Conservation (phyloP, 176 grass and related monocot species). For the Cenchrus americanus region DNA sequence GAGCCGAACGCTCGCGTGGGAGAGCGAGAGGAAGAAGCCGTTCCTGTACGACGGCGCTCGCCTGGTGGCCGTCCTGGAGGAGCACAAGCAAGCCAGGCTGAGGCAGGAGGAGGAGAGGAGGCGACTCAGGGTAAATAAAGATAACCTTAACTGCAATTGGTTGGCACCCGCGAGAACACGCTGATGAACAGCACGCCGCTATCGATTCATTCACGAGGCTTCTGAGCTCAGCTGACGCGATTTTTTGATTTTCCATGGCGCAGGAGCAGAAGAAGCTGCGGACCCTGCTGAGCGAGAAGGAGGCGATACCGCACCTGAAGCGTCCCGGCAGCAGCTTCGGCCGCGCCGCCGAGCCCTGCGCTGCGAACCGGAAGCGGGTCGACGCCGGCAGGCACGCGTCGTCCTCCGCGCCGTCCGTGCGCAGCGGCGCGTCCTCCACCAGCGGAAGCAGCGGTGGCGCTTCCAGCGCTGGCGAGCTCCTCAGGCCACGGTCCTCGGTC, state of each 20-base stretch:
- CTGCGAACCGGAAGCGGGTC: constrained; percentile 49
- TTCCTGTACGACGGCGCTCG: constrained; percentile 69
- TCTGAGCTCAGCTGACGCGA: not conserved
- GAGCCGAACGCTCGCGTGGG: constrained; percentile 57
- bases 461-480: not conserved
- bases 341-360: constrained; percentile 41
- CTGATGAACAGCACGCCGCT: not conserved
- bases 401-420: constrained; percentile 39
- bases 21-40: constrained; percentile 60
- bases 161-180: not conserved
- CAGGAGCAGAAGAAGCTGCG: constrained; percentile 80
- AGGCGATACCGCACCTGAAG: constrained; percentile 62
- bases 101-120: constrained; percentile 55
- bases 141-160: not conserved
- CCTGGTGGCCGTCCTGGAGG: constrained; percentile 59
- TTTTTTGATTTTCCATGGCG: not conserved
- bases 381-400: constrained; percentile 35
- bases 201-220: accelerated
- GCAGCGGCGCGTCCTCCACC: constrained; percentile 31
- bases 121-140: constrained; percentile 51
- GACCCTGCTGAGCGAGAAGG: constrained; percentile 57
- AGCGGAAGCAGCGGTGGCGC: not conserved
- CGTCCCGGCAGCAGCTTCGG: constrained; percentile 52
- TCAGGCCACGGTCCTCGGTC: constrained; percentile 48
- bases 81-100: constrained; percentile 60